Percentiles rank a stretch among this genome's conserved stretches.
phyloP scores from a whole-genome alignment of 2,329 filamentous ascomycete genomes.

The Alternaria dauci region DNA sequence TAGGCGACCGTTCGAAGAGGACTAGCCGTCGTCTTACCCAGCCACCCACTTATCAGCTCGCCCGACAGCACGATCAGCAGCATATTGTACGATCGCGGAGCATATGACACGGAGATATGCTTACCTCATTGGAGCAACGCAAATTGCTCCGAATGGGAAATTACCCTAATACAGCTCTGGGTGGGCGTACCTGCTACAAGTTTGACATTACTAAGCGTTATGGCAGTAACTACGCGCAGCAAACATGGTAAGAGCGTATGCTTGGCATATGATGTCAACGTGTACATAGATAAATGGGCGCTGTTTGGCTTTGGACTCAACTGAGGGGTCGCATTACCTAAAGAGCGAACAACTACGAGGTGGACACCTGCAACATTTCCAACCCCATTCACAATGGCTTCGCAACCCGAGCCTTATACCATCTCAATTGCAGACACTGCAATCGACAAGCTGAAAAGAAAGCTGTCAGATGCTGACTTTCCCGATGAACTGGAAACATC shows the following conservation, averaged over 20 bases:
- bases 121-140: not conserved
- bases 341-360: not conserved
- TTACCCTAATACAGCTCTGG: not conserved
- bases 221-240: not conserved
- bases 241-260: not conserved
- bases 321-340: not conserved
- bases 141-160: not conserved
- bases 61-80: not conserved
- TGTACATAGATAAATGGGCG: not conserved
- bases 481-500: conserved; percentile 62
- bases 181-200: not conserved
- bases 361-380: not conserved
- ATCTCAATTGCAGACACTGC: conserved; percentile 52
- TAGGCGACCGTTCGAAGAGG: not conserved
- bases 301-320: not conserved
- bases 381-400: conserved; percentile 9
- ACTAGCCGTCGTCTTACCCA: not conserved
- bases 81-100: not conserved
- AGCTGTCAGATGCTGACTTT: conserved; percentile 63
- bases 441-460: conserved; percentile 63
- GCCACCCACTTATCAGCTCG: not conserved
- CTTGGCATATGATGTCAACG: not conserved
- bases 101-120: not conserved
- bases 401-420: conserved; percentile 33
- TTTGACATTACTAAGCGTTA: conserved; percentile 4